Conservation (phyloP, 257 asterid genomes). For the Rauvolfia tetraphylla region DNA sequence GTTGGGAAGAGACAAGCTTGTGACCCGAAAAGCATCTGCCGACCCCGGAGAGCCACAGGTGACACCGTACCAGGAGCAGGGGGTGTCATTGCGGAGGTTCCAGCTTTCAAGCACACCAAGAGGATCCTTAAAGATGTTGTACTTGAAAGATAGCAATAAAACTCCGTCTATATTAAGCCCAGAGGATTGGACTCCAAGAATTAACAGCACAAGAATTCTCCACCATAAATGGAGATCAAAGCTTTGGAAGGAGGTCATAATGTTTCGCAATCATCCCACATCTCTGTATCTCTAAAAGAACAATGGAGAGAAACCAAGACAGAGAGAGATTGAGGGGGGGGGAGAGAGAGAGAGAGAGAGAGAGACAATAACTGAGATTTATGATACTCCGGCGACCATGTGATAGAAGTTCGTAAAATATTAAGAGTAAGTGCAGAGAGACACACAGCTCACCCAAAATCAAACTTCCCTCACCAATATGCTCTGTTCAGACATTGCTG, state of each 20-base stretch:
- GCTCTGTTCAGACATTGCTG: conserved; percentile 40
- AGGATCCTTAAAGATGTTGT: conserved; percentile 54
- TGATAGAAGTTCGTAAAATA: conserved; percentile 30
- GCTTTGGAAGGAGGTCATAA: conserved; percentile 41
- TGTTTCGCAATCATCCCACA: conserved; percentile 40
- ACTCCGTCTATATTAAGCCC: conserved; percentile 78
- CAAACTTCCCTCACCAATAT: conserved; percentile 50
- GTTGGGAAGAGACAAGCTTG: conserved; percentile 54
- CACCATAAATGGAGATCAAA: conserved; percentile 45
- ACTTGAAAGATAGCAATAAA: conserved; percentile 62
- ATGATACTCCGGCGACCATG: conserved; percentile 46
- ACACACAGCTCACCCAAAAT: conserved; percentile 58
- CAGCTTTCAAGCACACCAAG: conserved; percentile 49
- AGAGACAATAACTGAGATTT: conserved; percentile 46
- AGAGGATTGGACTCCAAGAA: conserved; percentile 31
- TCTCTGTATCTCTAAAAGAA: conserved; percentile 22
- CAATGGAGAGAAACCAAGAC: not conserved
- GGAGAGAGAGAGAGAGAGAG: conserved; percentile 7
- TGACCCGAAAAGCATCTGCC: conserved; percentile 56
- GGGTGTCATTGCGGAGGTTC: conserved; percentile 50
- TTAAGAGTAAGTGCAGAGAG: conserved; percentile 5
- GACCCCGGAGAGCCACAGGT: conserved; percentile 55
- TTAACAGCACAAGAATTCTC: conserved; percentile 30
- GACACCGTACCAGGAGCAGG: conserved; percentile 89
- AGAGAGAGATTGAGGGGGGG: not conserved